A percentile compares a stretch with the other conserved stretches of the same genome.
Conservation (phyloP, 768 basidiomycete species). For the Krasilnikovozyma curviuscula region DNA sequence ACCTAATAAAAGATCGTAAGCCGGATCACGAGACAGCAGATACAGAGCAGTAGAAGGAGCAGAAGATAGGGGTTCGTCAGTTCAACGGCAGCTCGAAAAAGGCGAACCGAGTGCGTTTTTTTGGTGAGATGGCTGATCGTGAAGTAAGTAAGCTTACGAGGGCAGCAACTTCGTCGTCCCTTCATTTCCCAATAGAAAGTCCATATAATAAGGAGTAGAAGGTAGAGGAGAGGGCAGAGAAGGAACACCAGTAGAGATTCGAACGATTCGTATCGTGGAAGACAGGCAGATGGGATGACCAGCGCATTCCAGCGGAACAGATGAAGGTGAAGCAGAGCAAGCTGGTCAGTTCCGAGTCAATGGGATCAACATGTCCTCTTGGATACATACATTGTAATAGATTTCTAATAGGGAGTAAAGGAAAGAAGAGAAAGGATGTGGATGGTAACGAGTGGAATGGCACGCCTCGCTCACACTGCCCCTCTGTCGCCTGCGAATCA, state of each 20-base stretch:
- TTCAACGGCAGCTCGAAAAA: background rate
- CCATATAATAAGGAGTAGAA: background rate
- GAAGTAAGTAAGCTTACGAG: constrained; percentile 26
- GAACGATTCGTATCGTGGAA: background rate
- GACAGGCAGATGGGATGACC: too few species aligned
- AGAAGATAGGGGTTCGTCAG: constrained; percentile 1
- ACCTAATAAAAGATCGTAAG: constrained; percentile 2
- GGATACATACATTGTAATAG: too few species aligned
- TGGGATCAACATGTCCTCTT: too few species aligned
- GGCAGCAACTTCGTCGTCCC: constrained; percentile 45
- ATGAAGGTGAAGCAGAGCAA: too few species aligned
- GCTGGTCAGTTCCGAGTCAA: background rate
- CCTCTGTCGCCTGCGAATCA: too few species aligned
- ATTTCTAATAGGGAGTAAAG: too few species aligned
- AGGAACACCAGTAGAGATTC: background rate
- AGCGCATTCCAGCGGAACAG: too few species aligned
- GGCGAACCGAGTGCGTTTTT: constrained; percentile 1
- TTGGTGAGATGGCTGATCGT: background rate
- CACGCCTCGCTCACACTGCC: too few species aligned
- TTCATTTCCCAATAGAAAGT: background rate
- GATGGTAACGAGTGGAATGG: too few species aligned
- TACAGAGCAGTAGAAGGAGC: background rate
- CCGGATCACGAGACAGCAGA: constrained; percentile 25
- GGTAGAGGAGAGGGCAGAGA: background rate
- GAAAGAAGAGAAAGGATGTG: too few species aligned